Evolutionary conservation across 2,329 filamentous ascomycete genomes (phyloP), one percentile per base, ranked within the genome.

Genomic region (Onygenales sp.): DNA sequence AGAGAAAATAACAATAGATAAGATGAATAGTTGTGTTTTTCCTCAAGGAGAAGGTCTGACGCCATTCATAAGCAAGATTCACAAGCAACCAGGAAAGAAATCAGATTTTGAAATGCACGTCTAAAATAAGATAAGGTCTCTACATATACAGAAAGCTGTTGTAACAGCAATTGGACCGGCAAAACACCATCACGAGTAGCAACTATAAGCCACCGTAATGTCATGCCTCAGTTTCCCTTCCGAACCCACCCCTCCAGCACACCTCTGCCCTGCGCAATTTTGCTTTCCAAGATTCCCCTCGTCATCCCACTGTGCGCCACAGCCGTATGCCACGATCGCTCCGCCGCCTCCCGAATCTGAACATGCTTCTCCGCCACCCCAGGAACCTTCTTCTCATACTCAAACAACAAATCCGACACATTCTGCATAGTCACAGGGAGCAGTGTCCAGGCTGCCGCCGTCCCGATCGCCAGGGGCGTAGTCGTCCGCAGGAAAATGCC

Each of bases 351-450:
- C 56, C 85, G 83, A 51, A 87, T 76, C 64, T 79, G 75, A 57
- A 92, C 62, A 73, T 98, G 93, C 54, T 87, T 82, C 62, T 95
- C 85, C 14, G 89, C 86, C 52, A 98, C 69, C 14, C 80, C 86
- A 4, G 93, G 93, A 67, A 91, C 87, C 64, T 80, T 83, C 79
- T 94, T 82, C 83, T 98, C 93, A 70, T 93, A 98, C 67, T 82
- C 84, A 93, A 93, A 98, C 45, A 86, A 75, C 66, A 97, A 76
- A 66, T 92, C 85, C 43, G 85, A 84, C 32, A 95, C 83, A 71
- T 98, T 98, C 69, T 82, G 77, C 80, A 90, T 95, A 42, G 93
- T 98, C 59, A 93, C 77, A 44, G 93, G 93, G 48, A 98, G 74
- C 40, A 95, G 84, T 56, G 84, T 77, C 83, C 90, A 93, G 55